Conservation (phyloP, 129 eudicot genomes). For the Apium graveolens region DNA sequence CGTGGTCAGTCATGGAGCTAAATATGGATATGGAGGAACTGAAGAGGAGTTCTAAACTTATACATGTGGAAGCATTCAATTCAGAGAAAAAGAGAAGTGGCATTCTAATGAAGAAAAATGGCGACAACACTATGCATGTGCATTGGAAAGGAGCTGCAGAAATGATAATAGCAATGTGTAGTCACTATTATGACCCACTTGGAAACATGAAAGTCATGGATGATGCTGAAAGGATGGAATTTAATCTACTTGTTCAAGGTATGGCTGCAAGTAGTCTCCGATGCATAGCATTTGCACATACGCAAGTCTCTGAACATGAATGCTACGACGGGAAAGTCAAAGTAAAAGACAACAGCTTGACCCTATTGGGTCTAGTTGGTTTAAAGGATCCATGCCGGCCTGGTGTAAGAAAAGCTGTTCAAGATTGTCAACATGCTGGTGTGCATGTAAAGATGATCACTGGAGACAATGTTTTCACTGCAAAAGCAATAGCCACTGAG, state of each 20-base stretch:
- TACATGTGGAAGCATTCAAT: conserved; percentile 40
- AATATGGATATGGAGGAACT: conserved; percentile 33
- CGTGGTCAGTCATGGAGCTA: conserved; percentile 34
- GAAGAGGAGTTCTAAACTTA: conserved; percentile 14
- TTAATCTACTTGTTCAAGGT: conserved; percentile 30
- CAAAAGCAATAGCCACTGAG: conserved; percentile 55
- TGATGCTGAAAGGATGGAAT: conserved; percentile 13
- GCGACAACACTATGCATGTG: conserved; percentile 23
- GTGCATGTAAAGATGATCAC: conserved; percentile 48
- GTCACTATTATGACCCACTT: conserved; percentile 23
- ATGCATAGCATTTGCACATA: conserved; percentile 42
- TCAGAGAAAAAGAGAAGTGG: conserved; percentile 43
- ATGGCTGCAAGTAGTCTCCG: conserved; percentile 48
- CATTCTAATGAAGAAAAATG: conserved; percentile 20
- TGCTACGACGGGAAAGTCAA: neutral
- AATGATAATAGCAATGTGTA: conserved; percentile 35
- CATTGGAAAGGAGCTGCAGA: conserved; percentile 70
- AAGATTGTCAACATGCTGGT: conserved; percentile 42
- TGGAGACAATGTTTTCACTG: conserved; percentile 49
- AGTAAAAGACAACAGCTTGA: conserved; percentile 18
- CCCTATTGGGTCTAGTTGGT: conserved; percentile 32
- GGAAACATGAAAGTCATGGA: conserved; percentile 24
- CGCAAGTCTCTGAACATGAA: conserved; percentile 7
- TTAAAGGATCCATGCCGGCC: conserved; percentile 46
- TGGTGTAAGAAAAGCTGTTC: conserved; percentile 41